Percentiles rank a stretch among this genome's conserved stretches.
phyloP scores from a whole-genome alignment of 495 filamentous ascomycete species.

The Parathielavia appendiculata region DNA sequence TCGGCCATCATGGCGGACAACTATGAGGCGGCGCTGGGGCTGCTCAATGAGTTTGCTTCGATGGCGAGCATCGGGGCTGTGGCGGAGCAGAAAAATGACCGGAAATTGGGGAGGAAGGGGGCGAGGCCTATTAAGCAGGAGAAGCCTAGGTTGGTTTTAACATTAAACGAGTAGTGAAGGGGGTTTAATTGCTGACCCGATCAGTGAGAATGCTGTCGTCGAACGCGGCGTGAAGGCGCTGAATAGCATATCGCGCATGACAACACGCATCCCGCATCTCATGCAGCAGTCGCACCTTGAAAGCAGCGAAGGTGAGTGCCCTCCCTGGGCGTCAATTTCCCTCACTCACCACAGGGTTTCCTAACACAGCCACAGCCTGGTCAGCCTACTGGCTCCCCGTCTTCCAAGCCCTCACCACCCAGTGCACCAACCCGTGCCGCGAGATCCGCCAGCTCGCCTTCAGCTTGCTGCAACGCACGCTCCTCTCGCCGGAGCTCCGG shows the following conservation, averaged over 20 bases:
- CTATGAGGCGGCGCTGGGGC: conserved; percentile 74
- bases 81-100: conserved; percentile 76
- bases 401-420: conserved; percentile 76
- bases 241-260: conserved; percentile 72
- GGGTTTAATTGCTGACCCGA: conserved; percentile 19
- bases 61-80: conserved; percentile 75
- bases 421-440: conserved; percentile 92
- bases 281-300: conserved; percentile 94
- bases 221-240: conserved; percentile 75
- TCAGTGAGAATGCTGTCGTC: conserved; percentile 66
- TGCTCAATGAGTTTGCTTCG: conserved; percentile 86
- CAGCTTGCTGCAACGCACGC: conserved; percentile 76
- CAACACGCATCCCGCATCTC: conserved; percentile 69
- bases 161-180: neutral
- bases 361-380: conserved; percentile 63
- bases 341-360: neutral
- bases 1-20: conserved; percentile 89
- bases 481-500: conserved; percentile 72
- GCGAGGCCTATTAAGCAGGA: conserved; percentile 48
- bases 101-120: conserved; percentile 44
- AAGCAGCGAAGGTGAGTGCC: conserved; percentile 63
- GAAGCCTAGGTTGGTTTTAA: conserved; percentile 50
- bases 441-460: conserved; percentile 88
- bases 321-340: too few species aligned
- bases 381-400: conserved; percentile 97